Base-by-base conservation (phyloP, 2,329 filamentous ascomycete genomes). In the Colletotrichum coccodes region DNA sequence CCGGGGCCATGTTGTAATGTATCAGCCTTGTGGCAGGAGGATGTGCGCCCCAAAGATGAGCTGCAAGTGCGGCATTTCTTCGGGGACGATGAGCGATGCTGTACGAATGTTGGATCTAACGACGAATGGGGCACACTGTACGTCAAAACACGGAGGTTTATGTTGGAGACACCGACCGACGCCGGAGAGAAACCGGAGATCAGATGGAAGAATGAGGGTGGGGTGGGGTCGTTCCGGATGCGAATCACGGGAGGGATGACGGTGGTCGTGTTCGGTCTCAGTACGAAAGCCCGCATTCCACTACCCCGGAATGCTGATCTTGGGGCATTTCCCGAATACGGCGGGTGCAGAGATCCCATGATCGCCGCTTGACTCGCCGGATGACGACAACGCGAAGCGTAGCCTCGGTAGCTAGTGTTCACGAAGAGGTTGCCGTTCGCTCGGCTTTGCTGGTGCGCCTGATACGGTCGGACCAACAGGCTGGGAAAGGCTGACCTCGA, bases 231-330 rank as follows among this genome's bases (percentile, higher is more conserved):
- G 23, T 53, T 44, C 54, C 36, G 46, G 60, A 60, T 52, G 50
- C 44, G 42, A 61, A n/a, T 26, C 6, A 36, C 18, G 18, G 12
- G 50, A 49, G 32, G 32, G 50, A 50, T 50, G 52, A 32, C 26
- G 26, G 38, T 53, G 38, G 34, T 42, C 61, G 61, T 65, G 61
- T 68, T 65, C 65, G 65, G 60, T 59, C 65, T 56, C 47, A 42
- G 50, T 60, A 60, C 61, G 34, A 56, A 56, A 26, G 52, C 6
- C 30, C 21, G 52, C 54, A 65, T 56, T 56, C 60, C 65, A 47
- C 32, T 52, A 7, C 40, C 38, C 23, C 32, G 40, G 30, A 40
- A 26, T 64, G 38, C 40, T 28, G 47, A 42, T 49, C 26, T 49
- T 40, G 26, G 23, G 34, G 18, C 36, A 14, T 23, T 60, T 65